Conservation (phyloP, 139 green algal species). For the Picochlorum sp. region DNA sequence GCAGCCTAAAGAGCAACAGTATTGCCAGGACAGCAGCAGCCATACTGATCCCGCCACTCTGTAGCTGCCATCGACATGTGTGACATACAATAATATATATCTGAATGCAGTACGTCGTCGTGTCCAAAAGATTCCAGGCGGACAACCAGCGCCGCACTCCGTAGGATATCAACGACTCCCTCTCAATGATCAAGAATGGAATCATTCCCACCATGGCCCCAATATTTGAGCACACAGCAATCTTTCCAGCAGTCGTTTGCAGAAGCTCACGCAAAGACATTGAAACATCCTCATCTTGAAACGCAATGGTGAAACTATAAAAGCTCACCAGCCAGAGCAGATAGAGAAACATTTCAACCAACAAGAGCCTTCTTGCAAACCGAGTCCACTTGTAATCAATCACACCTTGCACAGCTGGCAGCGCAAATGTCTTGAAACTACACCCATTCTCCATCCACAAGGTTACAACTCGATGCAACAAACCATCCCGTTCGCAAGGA, state of each 20-base stretch:
- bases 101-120: conserved; percentile 36
- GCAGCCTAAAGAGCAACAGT: conserved; percentile 34
- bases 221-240: conserved; percentile 23
- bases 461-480: conserved; percentile 45
- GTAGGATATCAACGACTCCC: conserved; percentile 30
- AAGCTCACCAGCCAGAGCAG: conserved; percentile 42
- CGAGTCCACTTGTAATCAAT: conserved; percentile 43
- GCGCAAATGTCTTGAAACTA: conserved; percentile 16
- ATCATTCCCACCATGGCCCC: conserved; percentile 33
- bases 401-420: conserved; percentile 18
- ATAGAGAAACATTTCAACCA: conserved; percentile 33
- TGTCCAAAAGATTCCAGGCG: conserved; percentile 48
- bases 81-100: conserved; percentile 35
- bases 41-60: conserved; percentile 24
- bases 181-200: conserved; percentile 43
- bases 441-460: conserved; percentile 32
- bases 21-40: conserved; percentile 38
- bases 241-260: conserved; percentile 18
- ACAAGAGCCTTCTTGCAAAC: conserved; percentile 24
- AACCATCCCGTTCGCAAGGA: conserved; percentile 40
- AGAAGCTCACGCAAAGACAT: conserved; percentile 30
- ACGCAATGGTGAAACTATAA: conserved; percentile 38
- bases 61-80: conserved; percentile 23
- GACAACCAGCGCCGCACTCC: conserved; percentile 24
- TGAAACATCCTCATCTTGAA: conserved; percentile 32